A percentile compares a stretch with the other conserved stretches of the same genome.
Conservation (phyloP, 2,329 filamentous ascomycete genomes). For the Trichoderma asperellum region DNA sequence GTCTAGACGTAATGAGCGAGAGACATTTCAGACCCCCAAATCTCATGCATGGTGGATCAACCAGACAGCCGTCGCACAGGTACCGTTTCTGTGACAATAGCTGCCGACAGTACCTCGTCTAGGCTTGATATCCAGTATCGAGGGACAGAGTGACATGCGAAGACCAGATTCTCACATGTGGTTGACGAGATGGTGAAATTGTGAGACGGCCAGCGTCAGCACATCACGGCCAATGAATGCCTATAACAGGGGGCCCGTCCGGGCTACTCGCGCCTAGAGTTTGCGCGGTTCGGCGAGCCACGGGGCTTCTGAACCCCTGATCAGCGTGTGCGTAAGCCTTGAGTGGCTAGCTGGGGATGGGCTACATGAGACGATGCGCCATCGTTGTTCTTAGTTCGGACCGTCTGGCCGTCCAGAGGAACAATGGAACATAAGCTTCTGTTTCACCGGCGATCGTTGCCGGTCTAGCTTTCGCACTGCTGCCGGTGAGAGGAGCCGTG, state of each 20-base stretch:
- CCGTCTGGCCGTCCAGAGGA: neutral
- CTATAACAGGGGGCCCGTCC: neutral
- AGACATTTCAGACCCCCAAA: neutral
- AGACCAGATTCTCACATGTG: neutral
- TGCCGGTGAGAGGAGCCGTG: neutral
- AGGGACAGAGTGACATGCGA: neutral
- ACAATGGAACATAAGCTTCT: neutral
- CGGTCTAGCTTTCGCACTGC: neutral
- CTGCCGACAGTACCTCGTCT: neutral
- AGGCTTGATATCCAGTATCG: neutral
- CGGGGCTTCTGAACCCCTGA: conserved; percentile 5
- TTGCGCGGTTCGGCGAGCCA: neutral
- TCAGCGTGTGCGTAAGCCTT: neutral
- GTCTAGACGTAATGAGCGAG: neutral
- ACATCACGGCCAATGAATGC: conserved; percentile 17
- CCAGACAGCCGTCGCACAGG: neutral
- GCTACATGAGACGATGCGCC: conserved; percentile 12
- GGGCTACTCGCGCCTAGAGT: conserved; percentile 6
- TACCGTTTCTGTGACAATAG: neutral
- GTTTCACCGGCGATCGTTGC: neutral
- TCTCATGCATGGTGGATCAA: neutral
- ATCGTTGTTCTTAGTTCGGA: neutral
- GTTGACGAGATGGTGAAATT: conserved; percentile 17
- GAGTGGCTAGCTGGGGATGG: neutral
- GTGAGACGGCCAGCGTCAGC: conserved; percentile 25